Base-by-base conservation (phyloP, 495 filamentous ascomycete species). In the Neurospora tetraspora region DNA sequence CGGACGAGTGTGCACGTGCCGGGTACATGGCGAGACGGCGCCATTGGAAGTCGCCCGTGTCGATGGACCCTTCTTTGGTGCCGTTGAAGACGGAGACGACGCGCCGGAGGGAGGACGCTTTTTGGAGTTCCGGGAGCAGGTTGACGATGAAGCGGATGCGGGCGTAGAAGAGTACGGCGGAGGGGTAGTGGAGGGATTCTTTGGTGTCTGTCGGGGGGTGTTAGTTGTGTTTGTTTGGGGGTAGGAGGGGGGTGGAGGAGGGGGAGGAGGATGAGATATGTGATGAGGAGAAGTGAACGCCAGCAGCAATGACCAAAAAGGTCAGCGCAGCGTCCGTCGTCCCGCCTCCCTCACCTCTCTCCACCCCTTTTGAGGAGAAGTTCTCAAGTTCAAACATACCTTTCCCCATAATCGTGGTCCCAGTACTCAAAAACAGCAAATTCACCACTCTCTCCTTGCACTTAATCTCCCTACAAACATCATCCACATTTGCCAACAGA, bases 111-210 rank as follows among this genome's bases (percentile, higher is more conserved):
- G 37, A 14, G 14, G 82, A 68, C 0, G 88, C 84, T 8, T 76
- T 69, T 36, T 80, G 80, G 0, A 93, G 76, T 0, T 87, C 84
- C 0, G 91, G 90, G 2, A 93, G 85, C 3, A 93, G 85, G 76
- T 91, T 90, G 53, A 79, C 71, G 31, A 86, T 84, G 78, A 92
- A 91, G 45, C 90, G 87, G 68, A 86, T 83, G 18, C 91, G 89
- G 36, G 87, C 81, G 79, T 92, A 92, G 80, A 88, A 89, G 68
- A 79, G 82, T 5, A 91, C 78, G 18, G 87, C 79, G 47, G 86
- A 79, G 71, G 84, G 84, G 39, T 81, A 79, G 74, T 89, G 82
- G 14, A 93, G 81, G 23, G 83, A 85, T 78, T 93, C 92, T 2
- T 74, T 37, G 0, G 90, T 91, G 68, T 89, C 88, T 86, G 68